Conservation (phyloP, 495 filamentous ascomycete genomes). For the Articulospora tetracladia region DNA sequence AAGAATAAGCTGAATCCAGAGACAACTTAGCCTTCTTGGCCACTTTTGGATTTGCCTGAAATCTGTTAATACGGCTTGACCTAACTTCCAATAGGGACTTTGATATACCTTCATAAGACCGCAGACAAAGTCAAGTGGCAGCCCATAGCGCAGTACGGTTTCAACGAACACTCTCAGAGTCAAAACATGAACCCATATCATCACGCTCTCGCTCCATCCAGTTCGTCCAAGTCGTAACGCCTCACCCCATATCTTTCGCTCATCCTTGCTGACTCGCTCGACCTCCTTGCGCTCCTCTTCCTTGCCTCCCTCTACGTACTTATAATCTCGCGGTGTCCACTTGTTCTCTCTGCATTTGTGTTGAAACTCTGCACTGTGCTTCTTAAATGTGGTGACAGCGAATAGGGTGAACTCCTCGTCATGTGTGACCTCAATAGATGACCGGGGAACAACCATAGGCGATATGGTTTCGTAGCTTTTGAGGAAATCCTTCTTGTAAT, state of each 20-base stretch:
- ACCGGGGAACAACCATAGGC: conserved; percentile 83
- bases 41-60: conserved; percentile 77
- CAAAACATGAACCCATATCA: conserved; percentile 91
- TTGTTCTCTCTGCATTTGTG: conserved; percentile 86
- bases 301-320: conserved; percentile 82
- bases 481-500: conserved; percentile 78
- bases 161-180: conserved; percentile 94
- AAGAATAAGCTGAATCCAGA: conserved; percentile 84
- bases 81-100: neutral
- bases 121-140: conserved; percentile 84
- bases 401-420: conserved; percentile 88
- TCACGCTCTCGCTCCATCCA: conserved; percentile 89
- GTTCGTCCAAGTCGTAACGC: conserved; percentile 81
- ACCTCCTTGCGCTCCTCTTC: conserved; percentile 86
- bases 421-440: conserved; percentile 66
- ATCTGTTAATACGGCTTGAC: neutral
- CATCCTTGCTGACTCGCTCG: conserved; percentile 71
- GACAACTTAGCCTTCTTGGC: conserved; percentile 75
- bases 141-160: conserved; percentile 88
- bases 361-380: conserved; percentile 77
- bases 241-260: conserved; percentile 85
- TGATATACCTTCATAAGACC: conserved; percentile 74
- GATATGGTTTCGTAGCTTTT: conserved; percentile 83
- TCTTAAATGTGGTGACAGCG: conserved; percentile 90
- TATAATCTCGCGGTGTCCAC: conserved; percentile 93